Base-by-base conservation (phyloP, 192 early-diverging fungal genomes). In the Podila horticola region DNA sequence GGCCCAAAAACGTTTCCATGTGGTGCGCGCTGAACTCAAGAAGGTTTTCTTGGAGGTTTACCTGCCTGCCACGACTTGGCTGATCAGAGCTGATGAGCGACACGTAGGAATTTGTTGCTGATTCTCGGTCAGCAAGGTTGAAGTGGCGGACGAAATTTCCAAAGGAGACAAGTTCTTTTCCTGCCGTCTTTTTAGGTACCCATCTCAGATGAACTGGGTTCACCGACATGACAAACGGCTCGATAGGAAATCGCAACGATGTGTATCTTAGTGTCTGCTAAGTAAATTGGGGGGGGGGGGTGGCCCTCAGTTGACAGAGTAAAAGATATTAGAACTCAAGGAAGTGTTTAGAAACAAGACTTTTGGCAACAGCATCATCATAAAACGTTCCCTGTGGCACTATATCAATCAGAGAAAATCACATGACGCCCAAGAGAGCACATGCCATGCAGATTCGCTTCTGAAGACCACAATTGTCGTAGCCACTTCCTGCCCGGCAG, bases 91-190 rank as follows among this genome's bases (percentile, higher is more conserved):
- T 6, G n/a, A 74, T 22, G 22, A 67, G 65, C 45, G 22, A 7
- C 24, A 5, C 9, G 49, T 52, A 74, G 19, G 33, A 29, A 10
- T 52, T 2, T 52, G 64, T 24, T 31, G 72, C 64, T 38, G 72
- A 45, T 19, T 67, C 30, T 12, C n/a, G 10, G 50, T 74, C 59
- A 19, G 7, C 26, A 29, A 74, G 49, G 31, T 64, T 48, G 55
- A 74, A 67, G 20, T 62, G 65, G 12, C 59, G 45, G 13, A 74
- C 65, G 59, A 74, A 67, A 62, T 62, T 67, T 24, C 22, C 29
- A 28, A 74, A 62, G 7, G 22, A 67, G 24, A 66, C 58, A 30
- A 67, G 72, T 33, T 74, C 65, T 13, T 55, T 60, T 41, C 72
- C 65, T 34, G 49, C 20, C 64, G 15, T 34, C 19, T 64, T 64